Percentiles rank a stretch among this genome's conserved stretches.
phyloP scores from a whole-genome alignment of 306 rosid genomes.

The Quercus parvula region DNA sequence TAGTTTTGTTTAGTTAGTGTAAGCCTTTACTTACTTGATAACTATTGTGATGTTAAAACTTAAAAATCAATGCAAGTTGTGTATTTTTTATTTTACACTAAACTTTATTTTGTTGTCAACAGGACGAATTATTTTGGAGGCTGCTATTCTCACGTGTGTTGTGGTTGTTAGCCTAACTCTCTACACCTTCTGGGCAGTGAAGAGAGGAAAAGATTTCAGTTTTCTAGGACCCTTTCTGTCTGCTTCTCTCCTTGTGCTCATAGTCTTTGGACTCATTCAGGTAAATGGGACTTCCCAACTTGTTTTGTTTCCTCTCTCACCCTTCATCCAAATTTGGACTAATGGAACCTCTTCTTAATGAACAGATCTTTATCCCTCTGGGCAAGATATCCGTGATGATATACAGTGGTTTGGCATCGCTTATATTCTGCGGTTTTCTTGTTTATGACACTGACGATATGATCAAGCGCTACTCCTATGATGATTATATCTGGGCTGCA shows the following conservation, averaged over 20 bases:
- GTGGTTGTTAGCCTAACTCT: constrained; percentile 27
- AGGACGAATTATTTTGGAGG: constrained; percentile 25
- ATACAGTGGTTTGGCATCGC: constrained; percentile 6
- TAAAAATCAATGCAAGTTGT: neutral
- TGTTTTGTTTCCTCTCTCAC: too few relatives aligned
- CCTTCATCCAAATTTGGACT: neutral
- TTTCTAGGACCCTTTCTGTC: constrained; percentile 39
- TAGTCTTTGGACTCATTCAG: constrained; percentile 27
- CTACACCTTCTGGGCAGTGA: constrained; percentile 42
- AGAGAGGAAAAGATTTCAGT: constrained; percentile 28
- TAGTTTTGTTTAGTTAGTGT: neutral
- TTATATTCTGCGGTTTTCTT: constrained; percentile 23
- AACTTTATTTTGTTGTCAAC: neutral
- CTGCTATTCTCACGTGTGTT: constrained; percentile 23
- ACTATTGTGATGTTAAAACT: neutral
- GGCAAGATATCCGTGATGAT: constrained; percentile 24
- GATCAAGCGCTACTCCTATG: constrained; percentile 31
- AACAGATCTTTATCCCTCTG: constrained; percentile 21
- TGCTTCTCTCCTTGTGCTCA: constrained; percentile 26
- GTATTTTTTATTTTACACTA: neutral
- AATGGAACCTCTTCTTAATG: neutral
- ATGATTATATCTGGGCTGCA: constrained; percentile 32
- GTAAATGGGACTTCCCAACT: neutral
- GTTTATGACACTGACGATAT: constrained; percentile 29
- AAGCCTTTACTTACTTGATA: neutral